phyloP scores from a whole-genome alignment of 2,329 filamentous ascomycete species.

The Fusarium tjaetaba region DNA sequence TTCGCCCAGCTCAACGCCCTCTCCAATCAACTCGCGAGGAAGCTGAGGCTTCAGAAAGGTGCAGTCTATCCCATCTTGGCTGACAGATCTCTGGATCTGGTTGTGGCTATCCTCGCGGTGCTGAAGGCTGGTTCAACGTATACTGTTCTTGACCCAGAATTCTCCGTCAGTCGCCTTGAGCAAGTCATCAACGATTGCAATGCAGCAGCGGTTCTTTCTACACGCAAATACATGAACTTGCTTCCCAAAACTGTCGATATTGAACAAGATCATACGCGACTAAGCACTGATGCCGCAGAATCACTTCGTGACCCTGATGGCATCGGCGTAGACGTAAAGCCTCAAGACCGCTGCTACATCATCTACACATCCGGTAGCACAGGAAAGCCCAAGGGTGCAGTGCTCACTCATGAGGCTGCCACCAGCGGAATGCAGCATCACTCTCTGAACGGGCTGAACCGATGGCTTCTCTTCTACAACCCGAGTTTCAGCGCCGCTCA shows the following conservation, averaged over 20 bases:
- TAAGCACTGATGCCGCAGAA: fast-evolving
- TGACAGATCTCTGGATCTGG: slow-evolving; percentile 15
- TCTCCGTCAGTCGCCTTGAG: slow-evolving; percentile 16
- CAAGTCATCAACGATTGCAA: slow-evolving; percentile 29
- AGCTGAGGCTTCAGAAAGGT: not conserved
- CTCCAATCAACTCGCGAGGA: not conserved
- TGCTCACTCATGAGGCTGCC: slow-evolving; percentile 25
- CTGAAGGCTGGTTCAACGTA: slow-evolving; percentile 39
- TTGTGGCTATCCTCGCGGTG: slow-evolving; percentile 32
- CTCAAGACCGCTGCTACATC: slow-evolving; percentile 22
- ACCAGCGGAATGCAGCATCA: slow-evolving; percentile 13
- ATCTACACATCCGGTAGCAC: slow-evolving; percentile 40
- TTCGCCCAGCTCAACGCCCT: not conserved
- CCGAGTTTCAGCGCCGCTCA: slow-evolving; percentile 38
- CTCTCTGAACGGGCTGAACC: not conserved
- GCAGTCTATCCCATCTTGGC: slow-evolving; percentile 1
- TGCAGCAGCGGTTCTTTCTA: slow-evolving; percentile 2
- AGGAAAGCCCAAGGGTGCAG: slow-evolving; percentile 36
- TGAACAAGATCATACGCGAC: not conserved
- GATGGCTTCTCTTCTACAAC: slow-evolving; percentile 38
- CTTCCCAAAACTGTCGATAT: slow-evolving; percentile 6
- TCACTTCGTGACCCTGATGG: not conserved
- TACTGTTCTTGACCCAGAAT: slow-evolving; percentile 30
- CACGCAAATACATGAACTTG: not conserved
- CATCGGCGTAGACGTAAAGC: not conserved